phyloP scores from a whole-genome alignment of 371 early-diverging fungal species.

The Dentiscutata heterogama region DNA sequence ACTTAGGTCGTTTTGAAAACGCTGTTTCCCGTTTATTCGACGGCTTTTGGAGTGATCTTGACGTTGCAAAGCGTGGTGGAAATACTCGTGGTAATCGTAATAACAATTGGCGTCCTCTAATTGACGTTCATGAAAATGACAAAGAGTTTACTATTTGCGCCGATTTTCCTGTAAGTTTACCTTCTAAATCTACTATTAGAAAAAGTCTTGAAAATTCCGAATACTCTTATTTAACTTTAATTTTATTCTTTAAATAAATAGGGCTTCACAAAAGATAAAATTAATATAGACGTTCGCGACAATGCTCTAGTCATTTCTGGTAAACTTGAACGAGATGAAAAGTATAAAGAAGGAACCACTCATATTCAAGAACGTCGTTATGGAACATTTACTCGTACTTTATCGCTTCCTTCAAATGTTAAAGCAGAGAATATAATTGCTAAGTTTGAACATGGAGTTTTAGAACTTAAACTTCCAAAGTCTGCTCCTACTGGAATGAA shows the following conservation, averaged over 20 bases:
- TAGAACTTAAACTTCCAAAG: constrained; percentile 65
- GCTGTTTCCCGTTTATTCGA: neutral
- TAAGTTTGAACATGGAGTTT: constrained; percentile 67
- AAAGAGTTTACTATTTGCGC: constrained; percentile 54
- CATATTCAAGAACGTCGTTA: constrained; percentile 63
- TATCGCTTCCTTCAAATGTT: constrained; percentile 63
- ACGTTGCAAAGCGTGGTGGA: neutral
- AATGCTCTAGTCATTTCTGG: constrained; percentile 54
- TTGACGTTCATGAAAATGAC: constrained; percentile 60
- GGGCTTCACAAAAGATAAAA: constrained; percentile 64
- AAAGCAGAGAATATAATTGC: constrained; percentile 62
- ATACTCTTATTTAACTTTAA: no score
- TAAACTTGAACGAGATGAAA: constrained; percentile 52
- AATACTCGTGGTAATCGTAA: neutral
- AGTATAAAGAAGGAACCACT: constrained; percentile 55
- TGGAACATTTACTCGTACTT: constrained; percentile 62
- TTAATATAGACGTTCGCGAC: constrained; percentile 55
- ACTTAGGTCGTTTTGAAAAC: neutral
- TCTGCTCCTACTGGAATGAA: constrained; percentile 48
- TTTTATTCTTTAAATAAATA: neutral
- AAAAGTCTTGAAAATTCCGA: neutral
- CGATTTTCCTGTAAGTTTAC: constrained; percentile 55
- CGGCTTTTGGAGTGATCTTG: neutral
- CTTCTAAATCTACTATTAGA: neutral
- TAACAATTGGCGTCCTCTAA: constrained; percentile 40